Evolutionary conservation across 192 early-diverging fungal genomes (phyloP).

Genomic region (Hyaloraphidium curvatum): DNA sequence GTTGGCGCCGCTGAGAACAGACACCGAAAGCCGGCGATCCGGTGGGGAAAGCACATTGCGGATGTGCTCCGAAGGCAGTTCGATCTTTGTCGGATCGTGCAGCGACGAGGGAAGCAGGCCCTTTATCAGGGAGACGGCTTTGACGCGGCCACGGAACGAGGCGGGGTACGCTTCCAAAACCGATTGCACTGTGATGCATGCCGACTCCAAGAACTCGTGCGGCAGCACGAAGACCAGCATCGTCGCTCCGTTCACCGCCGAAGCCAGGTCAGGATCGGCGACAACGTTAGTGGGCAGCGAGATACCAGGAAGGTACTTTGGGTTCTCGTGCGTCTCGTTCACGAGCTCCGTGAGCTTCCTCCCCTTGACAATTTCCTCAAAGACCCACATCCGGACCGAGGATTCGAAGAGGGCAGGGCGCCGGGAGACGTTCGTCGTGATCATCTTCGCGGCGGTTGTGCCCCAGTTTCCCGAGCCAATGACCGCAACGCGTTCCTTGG

Average conservation of each 20-base stretch:
- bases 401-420: conserved; percentile 47
- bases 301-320: conserved; percentile 73
- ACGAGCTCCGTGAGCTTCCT: conserved; percentile 81
- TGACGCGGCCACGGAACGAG: too few relatives aligned
- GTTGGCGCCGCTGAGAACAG: conserved; percentile 87
- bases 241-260: conserved; percentile 65
- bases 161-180: too few relatives aligned
- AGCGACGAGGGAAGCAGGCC: conserved; percentile 61
- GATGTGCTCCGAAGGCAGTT: conserved; percentile 69
- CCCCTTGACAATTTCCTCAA: conserved; percentile 73
- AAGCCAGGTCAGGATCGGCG: conserved; percentile 61
- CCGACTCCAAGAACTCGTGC: conserved; percentile 52
- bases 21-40: conserved; percentile 62
- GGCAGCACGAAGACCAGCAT: conserved; percentile 86
- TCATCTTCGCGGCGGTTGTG: conserved; percentile 77
- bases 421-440: conserved; percentile 56
- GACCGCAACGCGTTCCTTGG: conserved; percentile 64
- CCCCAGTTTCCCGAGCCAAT: conserved; percentile 98
- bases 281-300: conserved; percentile 66
- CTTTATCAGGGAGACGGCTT: conserved; percentile 93
- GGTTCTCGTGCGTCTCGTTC: conserved; percentile 84
- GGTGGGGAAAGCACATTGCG: conserved; percentile 46
- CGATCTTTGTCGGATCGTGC: conserved; percentile 53
- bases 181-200: too few relatives aligned
- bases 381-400: conserved; percentile 86